Evolutionary conservation across 2,329 filamentous ascomycete species (phyloP).

Genomic region (Aspergillus versicolor): DNA sequence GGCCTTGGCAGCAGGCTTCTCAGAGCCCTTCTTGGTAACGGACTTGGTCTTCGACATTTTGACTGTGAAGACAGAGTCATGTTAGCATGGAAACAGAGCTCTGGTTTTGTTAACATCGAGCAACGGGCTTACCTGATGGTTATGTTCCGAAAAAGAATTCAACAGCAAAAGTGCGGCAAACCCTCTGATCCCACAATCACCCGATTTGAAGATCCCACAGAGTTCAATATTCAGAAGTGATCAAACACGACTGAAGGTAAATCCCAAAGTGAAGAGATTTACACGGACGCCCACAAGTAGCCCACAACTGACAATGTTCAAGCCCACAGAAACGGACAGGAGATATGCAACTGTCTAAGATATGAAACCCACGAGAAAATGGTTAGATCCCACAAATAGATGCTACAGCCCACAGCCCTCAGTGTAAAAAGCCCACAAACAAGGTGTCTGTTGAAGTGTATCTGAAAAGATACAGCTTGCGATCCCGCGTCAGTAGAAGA

Average conservation of each 20-base stretch:
- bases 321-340: slow-evolving; percentile 46
- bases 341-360: slow-evolving; percentile 40
- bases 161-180: slow-evolving; percentile 33
- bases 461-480: slow-evolving; percentile 34
- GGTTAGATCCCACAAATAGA: slow-evolving; percentile 43
- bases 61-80: slow-evolving; percentile 19
- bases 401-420: slow-evolving; percentile 45
- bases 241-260: slow-evolving; percentile 31
- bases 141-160: slow-evolving; percentile 13
- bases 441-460: slow-evolving; percentile 38
- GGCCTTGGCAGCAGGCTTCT: slow-evolving; percentile 44
- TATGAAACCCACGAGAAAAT: slow-evolving; percentile 43
- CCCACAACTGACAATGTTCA: slow-evolving; percentile 43
- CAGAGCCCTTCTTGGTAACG: slow-evolving; percentile 35
- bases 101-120: background rate
- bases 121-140: background rate
- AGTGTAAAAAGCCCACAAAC: slow-evolving; percentile 41
- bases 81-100: slow-evolving; percentile 17
- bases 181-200: slow-evolving; percentile 37
- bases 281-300: slow-evolving; percentile 40
- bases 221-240: slow-evolving; percentile 29
- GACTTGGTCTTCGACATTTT: slow-evolving; percentile 49
- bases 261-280: slow-evolving; percentile 22
- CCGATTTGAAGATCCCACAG: slow-evolving; percentile 29
- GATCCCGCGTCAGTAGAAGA: slow-evolving; percentile 32